Percentiles rank a stretch among this genome's conserved stretches.
Conservation (phyloP, 306 rosid species). For the Sechiopsis laciniata region DNA sequence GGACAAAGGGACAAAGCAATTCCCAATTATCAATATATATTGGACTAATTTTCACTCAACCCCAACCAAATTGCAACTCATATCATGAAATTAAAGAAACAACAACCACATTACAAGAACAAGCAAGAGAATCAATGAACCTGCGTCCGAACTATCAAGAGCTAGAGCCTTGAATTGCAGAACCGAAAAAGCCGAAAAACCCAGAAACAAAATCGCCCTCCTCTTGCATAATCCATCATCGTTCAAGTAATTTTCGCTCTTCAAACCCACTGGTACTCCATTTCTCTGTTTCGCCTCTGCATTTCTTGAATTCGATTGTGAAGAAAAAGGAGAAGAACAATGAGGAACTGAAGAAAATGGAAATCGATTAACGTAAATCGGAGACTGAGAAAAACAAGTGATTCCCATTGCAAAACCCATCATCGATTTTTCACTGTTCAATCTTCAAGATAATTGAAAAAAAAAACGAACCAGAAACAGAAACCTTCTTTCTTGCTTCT, state of each 20-base stretch:
- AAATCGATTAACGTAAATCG: constrained; percentile 25
- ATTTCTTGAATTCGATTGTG: constrained; percentile 26
- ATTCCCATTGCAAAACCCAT: constrained; percentile 43
- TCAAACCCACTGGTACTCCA: constrained; percentile 29
- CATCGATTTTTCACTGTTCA: neutral
- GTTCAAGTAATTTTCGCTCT: constrained; percentile 28
- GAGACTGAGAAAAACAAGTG: constrained; percentile 43
- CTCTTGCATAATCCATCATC: constrained; percentile 32
- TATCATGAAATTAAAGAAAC: neutral
- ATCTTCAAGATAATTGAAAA: neutral
- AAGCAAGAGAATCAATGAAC: constrained; percentile 32
- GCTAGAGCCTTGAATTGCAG: constrained; percentile 54
- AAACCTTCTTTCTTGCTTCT: constrained; percentile 2
- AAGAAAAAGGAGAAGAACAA: constrained; percentile 16
- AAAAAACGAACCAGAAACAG: neutral
- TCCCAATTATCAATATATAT: too few relatives aligned
- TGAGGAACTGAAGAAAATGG: constrained; percentile 24
- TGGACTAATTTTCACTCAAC: too few relatives aligned
- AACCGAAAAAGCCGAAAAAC: constrained; percentile 57
- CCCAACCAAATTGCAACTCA: neutral
- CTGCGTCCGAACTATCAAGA: constrained; percentile 34
- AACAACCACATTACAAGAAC: constrained; percentile 7
- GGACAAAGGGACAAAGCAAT: too few relatives aligned
- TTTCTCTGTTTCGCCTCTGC: constrained; percentile 33
- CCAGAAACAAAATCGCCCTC: constrained; percentile 54